Conservation (phyloP, 805 yeast species). For the Candida methanosorbosa region DNA sequence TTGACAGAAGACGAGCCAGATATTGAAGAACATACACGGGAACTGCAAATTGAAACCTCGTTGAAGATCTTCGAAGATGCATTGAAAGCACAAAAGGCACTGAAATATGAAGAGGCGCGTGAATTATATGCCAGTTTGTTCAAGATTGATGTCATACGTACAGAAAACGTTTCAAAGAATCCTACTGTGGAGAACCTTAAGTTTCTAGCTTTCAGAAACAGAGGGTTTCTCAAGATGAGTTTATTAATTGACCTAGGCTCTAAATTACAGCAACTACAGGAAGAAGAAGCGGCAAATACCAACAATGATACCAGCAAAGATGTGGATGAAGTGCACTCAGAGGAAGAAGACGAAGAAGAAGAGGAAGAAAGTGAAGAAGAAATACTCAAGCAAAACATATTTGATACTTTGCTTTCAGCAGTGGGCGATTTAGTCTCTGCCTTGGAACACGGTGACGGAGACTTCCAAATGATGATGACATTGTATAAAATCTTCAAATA, state of each 20-base stretch:
- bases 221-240: constrained; percentile 63
- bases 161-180: constrained; percentile 30
- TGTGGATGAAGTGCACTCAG: not conserved
- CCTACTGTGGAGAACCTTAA: constrained; percentile 69
- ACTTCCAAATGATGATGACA: constrained; percentile 40
- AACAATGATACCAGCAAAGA: not conserved
- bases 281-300: too few relatives aligned
- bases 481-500: constrained; percentile 42
- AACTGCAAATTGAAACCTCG: constrained; percentile 83
- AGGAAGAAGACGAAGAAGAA: constrained; percentile 1
- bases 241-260: constrained; percentile 18
- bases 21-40: constrained; percentile 86
- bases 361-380: constrained; percentile 19
- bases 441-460: constrained; percentile 60
- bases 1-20: constrained; percentile 68
- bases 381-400: constrained; percentile 9
- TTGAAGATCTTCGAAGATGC: constrained; percentile 70
- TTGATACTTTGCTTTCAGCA: constrained; percentile 16
- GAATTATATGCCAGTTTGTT: constrained; percentile 54
- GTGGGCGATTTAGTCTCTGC: constrained; percentile 61
- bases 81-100: constrained; percentile 46
- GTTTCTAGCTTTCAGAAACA: constrained; percentile 70
- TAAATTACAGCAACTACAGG: too few relatives aligned
- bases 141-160: constrained; percentile 53
- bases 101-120: constrained; percentile 41